A percentile compares a stretch with the other conserved stretches of the same genome.
phyloP scores from a whole-genome alignment of 495 filamentous ascomycete genomes.

The Halenospora varia region DNA sequence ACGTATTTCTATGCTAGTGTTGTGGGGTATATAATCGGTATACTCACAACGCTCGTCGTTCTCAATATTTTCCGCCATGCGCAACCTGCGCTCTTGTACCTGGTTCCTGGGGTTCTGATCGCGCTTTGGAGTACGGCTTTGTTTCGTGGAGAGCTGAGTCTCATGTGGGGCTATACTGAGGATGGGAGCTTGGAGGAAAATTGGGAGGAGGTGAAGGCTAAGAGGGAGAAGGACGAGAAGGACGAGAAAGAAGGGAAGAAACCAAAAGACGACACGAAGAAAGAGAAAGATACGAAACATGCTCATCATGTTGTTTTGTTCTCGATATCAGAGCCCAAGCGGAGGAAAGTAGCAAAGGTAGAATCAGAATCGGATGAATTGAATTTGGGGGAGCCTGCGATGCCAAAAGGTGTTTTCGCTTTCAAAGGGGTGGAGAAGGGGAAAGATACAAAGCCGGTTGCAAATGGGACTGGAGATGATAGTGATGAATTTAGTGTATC shows the following conservation, averaged over 20 bases:
- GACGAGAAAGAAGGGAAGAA: slow-evolving; percentile 23
- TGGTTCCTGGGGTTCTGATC: slow-evolving; percentile 80
- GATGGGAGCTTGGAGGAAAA: slow-evolving; percentile 42
- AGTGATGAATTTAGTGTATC: neutral
- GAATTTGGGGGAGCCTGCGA: neutral
- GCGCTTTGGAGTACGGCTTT: slow-evolving; percentile 78
- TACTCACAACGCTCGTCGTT: slow-evolving; percentile 71
- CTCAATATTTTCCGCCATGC: slow-evolving; percentile 76
- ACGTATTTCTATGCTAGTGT: slow-evolving; percentile 82
- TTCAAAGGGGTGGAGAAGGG: neutral
- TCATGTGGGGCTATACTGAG: slow-evolving; percentile 83
- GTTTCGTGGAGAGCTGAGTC: slow-evolving; percentile 58
- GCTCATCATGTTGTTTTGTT: slow-evolving; percentile 26
- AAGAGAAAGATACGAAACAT: slow-evolving; percentile 22
- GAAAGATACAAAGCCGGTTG: neutral
- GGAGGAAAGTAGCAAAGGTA: neutral
- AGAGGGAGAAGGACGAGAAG: slow-evolving; percentile 19
- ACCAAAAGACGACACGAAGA: slow-evolving; percentile 11
- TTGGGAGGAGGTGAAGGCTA: neutral
- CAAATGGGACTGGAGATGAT: neutral
- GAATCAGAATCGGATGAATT: too few relatives aligned
- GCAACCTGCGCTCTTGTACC: slow-evolving; percentile 88
- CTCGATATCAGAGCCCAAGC: slow-evolving; percentile 16
- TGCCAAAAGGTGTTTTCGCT: neutral
- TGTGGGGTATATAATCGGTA: slow-evolving; percentile 72